Conservation (phyloP, 2,329 filamentous ascomycete species). For the Lecanicillium sp. region DNA sequence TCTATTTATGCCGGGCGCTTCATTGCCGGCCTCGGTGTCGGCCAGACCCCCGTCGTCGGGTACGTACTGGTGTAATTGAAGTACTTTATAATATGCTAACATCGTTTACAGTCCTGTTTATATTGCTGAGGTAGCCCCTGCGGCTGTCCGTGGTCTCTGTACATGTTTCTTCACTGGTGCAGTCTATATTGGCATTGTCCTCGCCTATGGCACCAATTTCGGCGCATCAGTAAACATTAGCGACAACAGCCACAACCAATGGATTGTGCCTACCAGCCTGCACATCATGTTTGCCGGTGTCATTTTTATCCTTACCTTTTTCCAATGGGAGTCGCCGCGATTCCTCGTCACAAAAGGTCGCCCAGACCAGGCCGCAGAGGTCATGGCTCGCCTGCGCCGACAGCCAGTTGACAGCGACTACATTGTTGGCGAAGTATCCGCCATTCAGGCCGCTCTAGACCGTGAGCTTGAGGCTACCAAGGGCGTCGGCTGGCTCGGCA, state of each 20-base stretch:
- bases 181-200: slow-evolving; percentile 70
- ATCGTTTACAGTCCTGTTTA: slow-evolving; percentile 46
- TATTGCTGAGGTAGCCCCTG: slow-evolving; percentile 63
- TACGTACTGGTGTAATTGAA: slow-evolving; percentile 12
- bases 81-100: not conserved
- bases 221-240: slow-evolving; percentile 43
- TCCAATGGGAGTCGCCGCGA: slow-evolving; percentile 62
- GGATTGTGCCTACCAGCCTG: slow-evolving; percentile 63
- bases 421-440: slow-evolving; percentile 50
- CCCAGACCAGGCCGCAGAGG: slow-evolving; percentile 46
- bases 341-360: slow-evolving; percentile 59
- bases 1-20: slow-evolving; percentile 58
- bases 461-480: slow-evolving; percentile 64
- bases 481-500: slow-evolving; percentile 55
- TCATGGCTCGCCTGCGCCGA: slow-evolving; percentile 50
- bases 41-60: slow-evolving; percentile 58
- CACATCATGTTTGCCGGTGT: slow-evolving; percentile 71
- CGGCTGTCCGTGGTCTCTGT: slow-evolving; percentile 62
- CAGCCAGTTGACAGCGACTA: slow-evolving; percentile 53
- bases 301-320: slow-evolving; percentile 61
- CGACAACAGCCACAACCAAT: slow-evolving; percentile 37
- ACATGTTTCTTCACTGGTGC: slow-evolving; percentile 46
- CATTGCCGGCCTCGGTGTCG: slow-evolving; percentile 57
- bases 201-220: slow-evolving; percentile 71
- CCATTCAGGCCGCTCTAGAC: slow-evolving; percentile 57